Conservation (phyloP, 345 rosid genomes). For the Moringa oleifera region DNA sequence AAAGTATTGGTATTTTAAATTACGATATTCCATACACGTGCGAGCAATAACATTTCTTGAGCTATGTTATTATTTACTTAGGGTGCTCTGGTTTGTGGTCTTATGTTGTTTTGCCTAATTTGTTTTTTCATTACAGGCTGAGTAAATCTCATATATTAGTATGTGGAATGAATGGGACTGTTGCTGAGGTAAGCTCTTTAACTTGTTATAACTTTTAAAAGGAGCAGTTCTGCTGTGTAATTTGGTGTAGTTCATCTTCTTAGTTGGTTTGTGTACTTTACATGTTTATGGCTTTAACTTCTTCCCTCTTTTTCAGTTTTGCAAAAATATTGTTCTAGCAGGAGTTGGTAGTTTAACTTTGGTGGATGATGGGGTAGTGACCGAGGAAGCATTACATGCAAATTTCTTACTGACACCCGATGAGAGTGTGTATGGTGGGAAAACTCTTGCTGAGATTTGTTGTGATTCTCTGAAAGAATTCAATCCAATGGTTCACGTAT, state of each 20-base stretch:
- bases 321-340: slow-evolving; percentile 93
- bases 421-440: slow-evolving; percentile 43
- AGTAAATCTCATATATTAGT: slow-evolving; percentile 79
- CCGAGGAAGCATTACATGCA: slow-evolving; percentile 56
- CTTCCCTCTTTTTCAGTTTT: slow-evolving; percentile 45
- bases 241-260: not conserved
- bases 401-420: slow-evolving; percentile 75
- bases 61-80: slow-evolving; percentile 1
- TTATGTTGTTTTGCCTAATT: not conserved
- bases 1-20: not conserved
- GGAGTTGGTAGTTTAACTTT: slow-evolving; percentile 90
- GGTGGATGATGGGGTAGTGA: slow-evolving; percentile 66
- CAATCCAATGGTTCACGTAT: slow-evolving; percentile 91
- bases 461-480: slow-evolving; percentile 77
- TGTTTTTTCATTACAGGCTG: slow-evolving; percentile 40
- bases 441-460: slow-evolving; percentile 81
- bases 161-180: slow-evolving; percentile 75
- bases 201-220: not conserved
- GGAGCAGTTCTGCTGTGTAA: not conserved
- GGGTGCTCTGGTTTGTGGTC: slow-evolving; percentile 1
- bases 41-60: too few relatives aligned
- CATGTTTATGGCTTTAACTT: not conserved
- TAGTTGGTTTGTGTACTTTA: not conserved
- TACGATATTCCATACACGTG: too few relatives aligned
- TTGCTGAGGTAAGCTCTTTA: slow-evolving; percentile 59